Percentiles rank a stretch among this genome's conserved stretches.
These are phyloP conservation scores for Galerina sulciceps DNA, from an alignment of 768 basidiomycete species.

Conservation along the genomic window DNA sequence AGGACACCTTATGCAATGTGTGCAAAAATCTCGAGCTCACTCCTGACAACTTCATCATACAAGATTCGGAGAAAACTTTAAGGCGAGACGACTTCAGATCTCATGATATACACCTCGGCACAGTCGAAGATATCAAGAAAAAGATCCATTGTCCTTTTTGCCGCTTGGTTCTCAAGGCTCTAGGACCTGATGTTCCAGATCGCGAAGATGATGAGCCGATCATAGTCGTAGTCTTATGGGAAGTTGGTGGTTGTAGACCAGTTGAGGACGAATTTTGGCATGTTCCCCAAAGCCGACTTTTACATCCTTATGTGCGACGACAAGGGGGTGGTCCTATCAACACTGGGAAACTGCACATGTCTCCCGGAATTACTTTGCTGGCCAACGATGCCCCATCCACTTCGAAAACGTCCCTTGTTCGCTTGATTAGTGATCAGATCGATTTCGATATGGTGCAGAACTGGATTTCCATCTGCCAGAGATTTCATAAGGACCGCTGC, in stretches of 20 bases:
- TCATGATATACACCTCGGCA: not conserved
- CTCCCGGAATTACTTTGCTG: constrained; percentile 7
- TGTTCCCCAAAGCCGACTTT: not conserved
- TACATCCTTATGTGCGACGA: not conserved
- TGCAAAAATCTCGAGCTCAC: constrained; percentile 1
- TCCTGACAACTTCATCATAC: not conserved
- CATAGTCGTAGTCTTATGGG: not conserved
- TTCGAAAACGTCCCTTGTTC: not conserved
- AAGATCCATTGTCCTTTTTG: constrained; percentile 11
- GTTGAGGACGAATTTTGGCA: not conserved
- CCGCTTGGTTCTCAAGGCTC: constrained; percentile 3
- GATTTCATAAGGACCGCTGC: not conserved
- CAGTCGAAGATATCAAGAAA: constrained; percentile 2
- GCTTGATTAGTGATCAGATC: constrained; percentile 2
- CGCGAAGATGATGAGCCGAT: not conserved
- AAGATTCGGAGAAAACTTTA: not conserved
- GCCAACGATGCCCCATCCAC: constrained; percentile 13
- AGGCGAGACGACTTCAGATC: not conserved
- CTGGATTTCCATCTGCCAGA: not conserved
- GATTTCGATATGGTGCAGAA: not conserved
- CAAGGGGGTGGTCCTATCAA: not conserved
- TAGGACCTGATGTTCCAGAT: constrained; percentile 4
- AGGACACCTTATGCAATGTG: not conserved
- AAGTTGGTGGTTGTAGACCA: not conserved
- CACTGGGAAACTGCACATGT: not conserved